These are phyloP conservation scores for Anacardium occidentale DNA, from an alignment of 345 rosid species.

Conservation along the genomic window DNA sequence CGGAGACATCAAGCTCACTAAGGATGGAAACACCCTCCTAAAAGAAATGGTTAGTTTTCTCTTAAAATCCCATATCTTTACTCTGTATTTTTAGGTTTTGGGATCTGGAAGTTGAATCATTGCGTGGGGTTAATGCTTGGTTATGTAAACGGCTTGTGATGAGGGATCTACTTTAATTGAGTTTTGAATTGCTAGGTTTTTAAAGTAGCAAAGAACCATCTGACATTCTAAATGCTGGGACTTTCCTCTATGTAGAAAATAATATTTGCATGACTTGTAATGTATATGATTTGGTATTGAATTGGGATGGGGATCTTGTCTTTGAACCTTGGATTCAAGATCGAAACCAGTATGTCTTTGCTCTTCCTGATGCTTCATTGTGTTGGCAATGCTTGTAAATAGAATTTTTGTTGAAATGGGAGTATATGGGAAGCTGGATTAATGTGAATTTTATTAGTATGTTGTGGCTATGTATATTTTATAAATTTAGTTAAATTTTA, in stretches of 20 bases:
- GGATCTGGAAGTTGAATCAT: neutral
- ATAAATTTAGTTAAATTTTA: too few species aligned
- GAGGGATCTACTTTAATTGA: neutral
- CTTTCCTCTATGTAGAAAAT: neutral
- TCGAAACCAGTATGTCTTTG: neutral
- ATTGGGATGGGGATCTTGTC: neutral
- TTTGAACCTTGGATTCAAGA: neutral
- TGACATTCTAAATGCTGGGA: neutral
- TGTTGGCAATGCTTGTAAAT: neutral
- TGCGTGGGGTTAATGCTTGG: neutral
- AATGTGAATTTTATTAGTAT: neutral
- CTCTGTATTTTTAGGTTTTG: neutral
- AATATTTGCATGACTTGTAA: neutral
- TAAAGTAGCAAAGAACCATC: neutral
- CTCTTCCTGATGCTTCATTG: neutral
- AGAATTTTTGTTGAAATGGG: neutral
- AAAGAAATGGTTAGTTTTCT: slow-evolving; percentile 75
- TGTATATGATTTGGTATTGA: neutral
- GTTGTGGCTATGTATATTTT: neutral
- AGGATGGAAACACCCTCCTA: slow-evolving; percentile 92
- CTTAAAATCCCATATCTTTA: neutral
- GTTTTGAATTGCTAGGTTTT: neutral
- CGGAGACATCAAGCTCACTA: slow-evolving; percentile 94
- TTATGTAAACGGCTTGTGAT: neutral
- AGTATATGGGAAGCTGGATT: neutral